Percentiles rank a stretch among this genome's conserved stretches.
Conservation (phyloP, 108 stramenopile species). For the Pseudonitzschia delicatissima region DNA sequence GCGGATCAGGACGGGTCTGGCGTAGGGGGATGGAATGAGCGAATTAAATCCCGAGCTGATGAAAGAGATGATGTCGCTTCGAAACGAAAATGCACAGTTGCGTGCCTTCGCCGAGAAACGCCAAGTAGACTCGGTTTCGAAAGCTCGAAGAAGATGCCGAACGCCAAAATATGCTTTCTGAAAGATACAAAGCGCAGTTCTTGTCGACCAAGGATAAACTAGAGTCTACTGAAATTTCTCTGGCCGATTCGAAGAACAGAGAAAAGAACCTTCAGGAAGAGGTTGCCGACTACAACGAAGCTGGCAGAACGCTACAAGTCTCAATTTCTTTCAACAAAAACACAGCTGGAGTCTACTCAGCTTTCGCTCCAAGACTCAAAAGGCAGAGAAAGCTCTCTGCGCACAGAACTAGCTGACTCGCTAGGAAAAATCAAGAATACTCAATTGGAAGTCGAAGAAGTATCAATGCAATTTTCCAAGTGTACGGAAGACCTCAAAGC, state of each 20-base stretch:
- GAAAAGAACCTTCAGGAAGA: constrained; percentile 22
- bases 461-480: constrained; percentile 19
- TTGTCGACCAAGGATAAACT: constrained; percentile 59
- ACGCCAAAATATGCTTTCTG: constrained; percentile 55
- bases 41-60: constrained; percentile 81
- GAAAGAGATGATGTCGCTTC: constrained; percentile 61
- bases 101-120: constrained; percentile 76
- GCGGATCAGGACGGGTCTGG: constrained; percentile 24
- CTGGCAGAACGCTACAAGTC: constrained; percentile 64
- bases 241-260: constrained; percentile 14
- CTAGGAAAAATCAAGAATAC: constrained; percentile 17
- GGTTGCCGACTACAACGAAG: constrained; percentile 58
- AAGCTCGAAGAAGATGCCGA: constrained; percentile 62
- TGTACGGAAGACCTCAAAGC: constrained; percentile 17
- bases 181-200: constrained; percentile 68
- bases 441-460: constrained; percentile 18
- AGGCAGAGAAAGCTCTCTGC: constrained; percentile 19
- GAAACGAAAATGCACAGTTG: constrained; percentile 72
- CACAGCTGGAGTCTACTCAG: constrained; percentile 51
- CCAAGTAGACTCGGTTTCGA: constrained; percentile 66
- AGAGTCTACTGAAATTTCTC: constrained; percentile 38
- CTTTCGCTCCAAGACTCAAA: constrained; percentile 18
- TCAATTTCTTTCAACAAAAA: constrained; percentile 62
- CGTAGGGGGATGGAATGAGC: constrained; percentile 76
- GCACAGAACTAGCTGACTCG: constrained; percentile 13